Percentiles rank a stretch among this genome's conserved stretches.
These are phyloP conservation scores for Penicillium sp. DNA, from an alignment of 2,329 filamentous ascomycete genomes.

Conservation along the genomic window DNA sequence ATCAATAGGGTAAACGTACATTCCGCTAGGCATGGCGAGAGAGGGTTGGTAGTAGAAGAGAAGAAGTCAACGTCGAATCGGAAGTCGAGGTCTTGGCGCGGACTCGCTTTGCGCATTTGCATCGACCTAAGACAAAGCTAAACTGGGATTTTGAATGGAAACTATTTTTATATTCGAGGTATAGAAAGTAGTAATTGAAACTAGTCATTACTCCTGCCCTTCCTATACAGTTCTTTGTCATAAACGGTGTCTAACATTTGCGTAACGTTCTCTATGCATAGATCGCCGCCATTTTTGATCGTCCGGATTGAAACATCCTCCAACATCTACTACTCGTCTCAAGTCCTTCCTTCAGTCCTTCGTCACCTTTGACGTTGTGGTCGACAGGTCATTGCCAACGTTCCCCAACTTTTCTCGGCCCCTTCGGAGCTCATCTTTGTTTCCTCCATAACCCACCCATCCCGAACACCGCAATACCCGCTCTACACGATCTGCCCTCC, in stretches of 20 bases:
- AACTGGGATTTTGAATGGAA: background rate
- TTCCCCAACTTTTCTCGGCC: slow-evolving; percentile 17
- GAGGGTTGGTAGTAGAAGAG: slow-evolving; percentile 2
- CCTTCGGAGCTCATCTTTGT: slow-evolving; percentile 12
- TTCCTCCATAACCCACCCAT: slow-evolving; percentile 9
- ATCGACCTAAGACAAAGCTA: background rate
- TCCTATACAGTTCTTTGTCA: background rate
- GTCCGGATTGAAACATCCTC: background rate
- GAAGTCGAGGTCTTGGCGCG: slow-evolving; percentile 20
- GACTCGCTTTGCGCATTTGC: background rate
- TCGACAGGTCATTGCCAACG: background rate
- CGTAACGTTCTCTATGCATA: background rate
- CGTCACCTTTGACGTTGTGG: background rate
- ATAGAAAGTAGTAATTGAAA: background rate
- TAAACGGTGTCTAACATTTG: background rate
- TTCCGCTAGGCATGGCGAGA: slow-evolving; percentile 22
- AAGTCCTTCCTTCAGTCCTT: background rate
- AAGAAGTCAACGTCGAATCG: slow-evolving; percentile 8
- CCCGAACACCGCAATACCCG: background rate
- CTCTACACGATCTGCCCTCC: background rate
- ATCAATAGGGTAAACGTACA: slow-evolving; percentile 12
- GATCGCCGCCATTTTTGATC: background rate
- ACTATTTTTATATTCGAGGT: background rate
- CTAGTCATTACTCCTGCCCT: background rate
- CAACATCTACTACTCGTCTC: background rate